Evolutionary conservation across 164 flowering plant species (phyloP), one percentile per base, ranked within the genome.

Genomic region (Annona squamosa): DNA sequence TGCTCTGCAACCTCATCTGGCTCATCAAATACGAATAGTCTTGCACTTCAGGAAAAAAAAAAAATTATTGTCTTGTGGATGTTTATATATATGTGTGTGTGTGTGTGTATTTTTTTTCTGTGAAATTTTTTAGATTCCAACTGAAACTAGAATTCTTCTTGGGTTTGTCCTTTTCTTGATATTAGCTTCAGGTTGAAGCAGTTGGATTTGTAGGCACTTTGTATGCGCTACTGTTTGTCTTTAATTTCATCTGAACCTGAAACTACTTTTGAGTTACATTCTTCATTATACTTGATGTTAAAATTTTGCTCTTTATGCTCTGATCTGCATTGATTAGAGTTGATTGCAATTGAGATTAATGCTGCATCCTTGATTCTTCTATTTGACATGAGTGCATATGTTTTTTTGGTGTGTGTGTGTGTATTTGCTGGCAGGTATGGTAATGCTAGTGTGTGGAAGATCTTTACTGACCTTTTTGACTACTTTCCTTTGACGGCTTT

Each of bases 371-470:
- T 48, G 9, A 52, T 16, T 9, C 13, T 52, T 52, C 59, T 52
- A 10, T 16, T 12, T 52, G 9, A 2, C 59, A 3, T 52, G 59
- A 52, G 13, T 52, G 7, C 59, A 52, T 9, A 52, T 52, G 13
- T 52, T 10, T 52, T 9, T 16, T 52, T 52, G 37, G 37, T 26
- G 37, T 26, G 37, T 26, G 37, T 26, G 37, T 26, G 37, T 3
- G n/a, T 65, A 10, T 74, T 73, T 48, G 16, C 76, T 77, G 74
- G 63, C 92, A 94, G 98, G 86, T 92, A 94, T 82, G 98, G 98
- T 48, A 94, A 89, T 82, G 98, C 98, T 41, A 90, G 83, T 76
- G 95, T 93, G 61, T 93, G 96, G 98, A 93, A 93, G 88, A 89
- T 77, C 73, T 93, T 93, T 73, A 93, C 97, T n/a, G 95, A 93